Conservation (phyloP, 352 stramenopile genomes). For the Pythium rishiriense region DNA sequence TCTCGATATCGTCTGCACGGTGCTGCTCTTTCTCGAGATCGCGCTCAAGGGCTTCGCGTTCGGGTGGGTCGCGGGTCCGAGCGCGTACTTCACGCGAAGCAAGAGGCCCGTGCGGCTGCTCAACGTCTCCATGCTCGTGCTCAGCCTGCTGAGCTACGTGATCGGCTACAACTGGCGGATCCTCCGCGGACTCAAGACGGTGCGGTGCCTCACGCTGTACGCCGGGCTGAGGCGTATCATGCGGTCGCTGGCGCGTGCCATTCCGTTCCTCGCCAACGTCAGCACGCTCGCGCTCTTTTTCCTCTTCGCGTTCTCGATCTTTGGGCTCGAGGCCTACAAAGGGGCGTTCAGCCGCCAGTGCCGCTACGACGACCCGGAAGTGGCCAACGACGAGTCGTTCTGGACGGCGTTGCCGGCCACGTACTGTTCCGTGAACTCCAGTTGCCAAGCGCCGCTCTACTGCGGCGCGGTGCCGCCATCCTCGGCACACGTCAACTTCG, state of each 20-base stretch:
- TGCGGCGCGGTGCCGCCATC: slow-evolving; percentile 37
- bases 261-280: slow-evolving; percentile 80
- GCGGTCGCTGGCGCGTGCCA: slow-evolving; percentile 55
- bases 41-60: slow-evolving; percentile 58
- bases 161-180: slow-evolving; percentile 42
- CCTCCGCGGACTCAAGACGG: slow-evolving; percentile 66
- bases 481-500: slow-evolving; percentile 68
- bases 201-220: slow-evolving; percentile 64
- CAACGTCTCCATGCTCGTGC: slow-evolving; percentile 47
- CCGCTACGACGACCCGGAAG: neutral
- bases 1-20: slow-evolving; percentile 65
- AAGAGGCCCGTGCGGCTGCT: slow-evolving; percentile 41
- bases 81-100: slow-evolving; percentile 57
- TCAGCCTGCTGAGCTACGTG: slow-evolving; percentile 52
- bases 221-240: slow-evolving; percentile 66
- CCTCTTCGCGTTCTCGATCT: slow-evolving; percentile 76
- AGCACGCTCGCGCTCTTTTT: slow-evolving; percentile 72
- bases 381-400: slow-evolving; percentile 13
- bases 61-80: slow-evolving; percentile 37
- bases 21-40: slow-evolving; percentile 60
- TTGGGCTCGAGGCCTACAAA: slow-evolving; percentile 67
- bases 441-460: slow-evolving; percentile 28
- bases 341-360: slow-evolving; percentile 59
- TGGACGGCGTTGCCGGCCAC: slow-evolving; percentile 45
- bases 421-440: slow-evolving; percentile 51